Evolutionary conservation across 768 basidiomycete genomes (phyloP), one percentile per base, ranked within the genome.

Genomic region (Collybia nuda): DNA sequence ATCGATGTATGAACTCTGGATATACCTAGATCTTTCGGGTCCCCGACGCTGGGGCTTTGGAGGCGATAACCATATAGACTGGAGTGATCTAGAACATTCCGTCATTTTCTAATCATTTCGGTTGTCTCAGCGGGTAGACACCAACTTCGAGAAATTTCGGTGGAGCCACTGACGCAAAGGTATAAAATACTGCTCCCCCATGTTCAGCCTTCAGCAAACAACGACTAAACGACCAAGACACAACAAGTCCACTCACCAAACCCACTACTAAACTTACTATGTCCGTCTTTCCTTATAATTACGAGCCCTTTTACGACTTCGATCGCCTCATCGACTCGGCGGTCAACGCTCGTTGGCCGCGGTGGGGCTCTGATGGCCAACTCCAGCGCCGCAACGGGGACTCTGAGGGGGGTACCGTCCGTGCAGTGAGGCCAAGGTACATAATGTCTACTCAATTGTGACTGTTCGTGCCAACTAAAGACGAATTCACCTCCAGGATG

Each of bases 291-390:
- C 56, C 55, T 56, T 73, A 75, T 62, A 74, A 74, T 56, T 73
- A 75, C 62, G 72, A 74, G 19, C 74, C 73, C 24, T 62, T 64
- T 61, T 65, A 61, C 49, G 70, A 74, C 50, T 67, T 74, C 42
- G 72, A 73, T 12, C 71, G 70, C 54, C 61, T 76, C 57, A 66
- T 76, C 26, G 72, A 74, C 52, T 63, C 71, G 19, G 65, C 70
- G 15, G 54, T 38, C 26, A 47, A 12, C 44, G 45, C 24, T 51
- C 62, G 40, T 29, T 11, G 18, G 11, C 32, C 32, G 9, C 7
- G 32, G 6, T 9, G 32, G 32, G 32, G 32, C 14, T 11, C 32
- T 11, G 32, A 29, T 18, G 42, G 42, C 19, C 35, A n/a, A 11
- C 37, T 21, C 22, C 22, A 45, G 2, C 53, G 44, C 11, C 26